Evolutionary conservation across 2,329 filamentous ascomycete genomes (phyloP).

Genomic region (Xylariaceae sp.): DNA sequence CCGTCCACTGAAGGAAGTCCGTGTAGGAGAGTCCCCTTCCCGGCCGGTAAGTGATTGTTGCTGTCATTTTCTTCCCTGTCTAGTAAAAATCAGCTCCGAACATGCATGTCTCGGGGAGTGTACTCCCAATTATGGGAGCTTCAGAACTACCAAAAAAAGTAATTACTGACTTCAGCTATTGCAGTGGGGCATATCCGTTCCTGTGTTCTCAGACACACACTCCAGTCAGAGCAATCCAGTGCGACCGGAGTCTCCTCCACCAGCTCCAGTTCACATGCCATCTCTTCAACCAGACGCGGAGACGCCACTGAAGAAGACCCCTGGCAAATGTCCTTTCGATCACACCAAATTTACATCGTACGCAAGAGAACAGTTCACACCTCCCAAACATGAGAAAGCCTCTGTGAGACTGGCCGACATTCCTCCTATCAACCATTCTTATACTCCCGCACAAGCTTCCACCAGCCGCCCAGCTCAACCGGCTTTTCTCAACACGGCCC

Average conservation of each 20-base stretch:
- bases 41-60: too few species aligned
- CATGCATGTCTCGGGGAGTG: too few species aligned
- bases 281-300: slow-evolving; percentile 24
- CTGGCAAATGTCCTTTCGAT: slow-evolving; percentile 59
- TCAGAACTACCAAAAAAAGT: too few species aligned
- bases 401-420: slow-evolving; percentile 18
- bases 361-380: slow-evolving; percentile 25
- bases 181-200: slow-evolving; percentile 21
- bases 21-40: slow-evolving; percentile 91
- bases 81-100: slow-evolving; percentile 87
- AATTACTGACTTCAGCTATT: too few species aligned
- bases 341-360: slow-evolving; percentile 43
- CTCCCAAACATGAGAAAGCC: slow-evolving; percentile 26
- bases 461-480: slow-evolving; percentile 38
- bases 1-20: slow-evolving; percentile 77
- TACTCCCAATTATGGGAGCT: too few species aligned
- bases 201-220: slow-evolving; percentile 39
- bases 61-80: too few species aligned
- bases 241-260: slow-evolving; percentile 52
- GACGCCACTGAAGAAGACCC: slow-evolving; percentile 24
- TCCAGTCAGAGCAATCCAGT: slow-evolving; percentile 33
- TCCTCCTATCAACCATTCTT: slow-evolving; percentile 18
- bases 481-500: slow-evolving; percentile 47
- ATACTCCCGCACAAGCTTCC: slow-evolving; percentile 23
- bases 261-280: slow-evolving; percentile 53